Evolutionary conservation across 192 early-diverging fungal species (phyloP), one percentile per base, ranked within the genome.

Genomic region (Backusella westeae): DNA sequence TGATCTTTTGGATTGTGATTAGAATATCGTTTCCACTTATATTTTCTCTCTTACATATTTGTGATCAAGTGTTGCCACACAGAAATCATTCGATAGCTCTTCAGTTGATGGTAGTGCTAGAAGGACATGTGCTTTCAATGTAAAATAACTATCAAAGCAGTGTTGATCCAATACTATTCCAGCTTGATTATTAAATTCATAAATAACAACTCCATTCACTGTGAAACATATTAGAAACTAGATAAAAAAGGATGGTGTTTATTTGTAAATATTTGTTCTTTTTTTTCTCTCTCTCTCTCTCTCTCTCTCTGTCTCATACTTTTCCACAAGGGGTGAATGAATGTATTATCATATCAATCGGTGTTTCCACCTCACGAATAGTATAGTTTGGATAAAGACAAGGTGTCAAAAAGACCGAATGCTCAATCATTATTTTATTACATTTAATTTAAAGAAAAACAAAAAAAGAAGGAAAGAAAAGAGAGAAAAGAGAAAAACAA

Each of bases 161-260:
- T 4, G 8, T 63, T 63, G 56, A 63, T 63, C 56, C 23, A 63
- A 63, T 63, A 63, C 21, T 63, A 63, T 29, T 63, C 56, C 56
- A 14, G 21, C 56, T 29, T 63, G 56, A 63, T 63, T 63, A 14
- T 63, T 63, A 63, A 63, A 63, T 8, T 29, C 8, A 63, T 63
- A 63, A 63, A 63, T 63, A 8, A 32, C 3, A 14, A 63, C 21
- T 26, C 23, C 19, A 63, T 63, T 29, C 21, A 29, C 9, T 26
- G 23, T 63, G 56, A 63, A 63, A 63, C 56, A 63, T 23, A 63
- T 63, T 23, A 63, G 56, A 63, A 63, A 63, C 56, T 63, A 63
- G 23, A 26, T 23, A 59, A 26, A 3, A 26, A 23, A 10, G 4
- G 9, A 12, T 26, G 6, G 8, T 39, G 29, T 29, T 63, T 63